These are phyloP conservation scores for Suaeda aralocaspica DNA, from an alignment of 148 eudicot species.

Conservation along the genomic window DNA sequence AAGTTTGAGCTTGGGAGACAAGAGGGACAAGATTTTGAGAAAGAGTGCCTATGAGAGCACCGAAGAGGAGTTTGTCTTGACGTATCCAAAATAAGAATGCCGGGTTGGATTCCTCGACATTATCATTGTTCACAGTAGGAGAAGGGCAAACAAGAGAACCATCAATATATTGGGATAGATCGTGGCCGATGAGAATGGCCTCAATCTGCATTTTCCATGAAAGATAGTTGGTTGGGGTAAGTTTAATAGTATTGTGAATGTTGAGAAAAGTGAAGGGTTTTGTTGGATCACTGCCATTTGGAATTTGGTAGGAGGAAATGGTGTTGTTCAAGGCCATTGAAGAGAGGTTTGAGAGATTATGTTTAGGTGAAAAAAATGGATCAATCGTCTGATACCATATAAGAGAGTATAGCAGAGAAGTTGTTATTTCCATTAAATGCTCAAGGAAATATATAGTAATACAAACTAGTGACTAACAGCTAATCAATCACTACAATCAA, in stretches of 20 bases:
- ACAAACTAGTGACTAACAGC: too few species aligned
- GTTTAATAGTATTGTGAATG: background rate
- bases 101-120: background rate
- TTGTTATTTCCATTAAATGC: too few species aligned
- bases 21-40: background rate
- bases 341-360: background rate
- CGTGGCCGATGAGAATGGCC: background rate
- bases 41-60: background rate
- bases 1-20: background rate
- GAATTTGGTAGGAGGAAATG: constrained; percentile 3
- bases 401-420: background rate
- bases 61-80: background rate
- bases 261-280: constrained; percentile 1
- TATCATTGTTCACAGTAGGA: background rate
- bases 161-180: background rate
- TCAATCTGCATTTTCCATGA: constrained; percentile 4
- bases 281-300: background rate
- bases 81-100: background rate
- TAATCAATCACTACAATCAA: too few species aligned
- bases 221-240: background rate
- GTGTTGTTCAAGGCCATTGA: background rate
- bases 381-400: background rate
- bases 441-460: too few species aligned
- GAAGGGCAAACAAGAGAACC: background rate
- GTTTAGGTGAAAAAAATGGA: too few species aligned